Evolutionary conservation across 805 yeast species (phyloP), one percentile per base, ranked within the genome.

Genomic region (Lipomyces spencermartinsiae): DNA sequence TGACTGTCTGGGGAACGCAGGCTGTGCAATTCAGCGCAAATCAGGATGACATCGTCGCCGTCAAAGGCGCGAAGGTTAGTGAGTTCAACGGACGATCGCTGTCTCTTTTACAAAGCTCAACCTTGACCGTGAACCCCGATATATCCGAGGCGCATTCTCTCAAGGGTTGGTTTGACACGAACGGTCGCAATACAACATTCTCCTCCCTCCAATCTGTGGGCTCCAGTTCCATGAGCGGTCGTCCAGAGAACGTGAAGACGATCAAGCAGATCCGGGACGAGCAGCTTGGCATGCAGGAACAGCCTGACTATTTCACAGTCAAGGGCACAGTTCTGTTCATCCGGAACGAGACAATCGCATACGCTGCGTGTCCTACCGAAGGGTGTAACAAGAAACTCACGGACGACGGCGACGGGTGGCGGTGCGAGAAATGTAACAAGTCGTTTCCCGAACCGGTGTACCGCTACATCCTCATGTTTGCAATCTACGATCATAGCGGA

Each of bases 151-250:
- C 98, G 3, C 92, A 87, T 78, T 84, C 86, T 64, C 84, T 95
- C 73, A 92, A 92, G 78, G 98, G 98, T 6, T 95, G 99, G 99
- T 95, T 87, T 76, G 97, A 92, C 75, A 85, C 89, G 54, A 87
- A 85, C 73, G 98, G 97, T 53, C 83, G 84, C 29, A 79, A 82
- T 63, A 87, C 87, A 65, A 80, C 78, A 53, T 93, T 91, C 81
- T 85, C 61, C 10, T 55, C 69, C 10, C 78, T 92, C 76, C 88
- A 86, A 75, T 63, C 66, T 9, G 61, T 68, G 2, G 78, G 81
- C 5, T 57, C 65, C 14, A 55, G 61, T 2, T 75, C 77, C 25
- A 68, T 78, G 25, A 73, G 80, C n/a, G 77, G 78, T 10, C 76
- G 83, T 19, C 83, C 87, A 54, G 78, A 81, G 61, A 85, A 85